These are phyloP conservation scores for Cladophialophora immunda DNA, from an alignment of 2,329 filamentous ascomycete genomes.

Conservation along the genomic window DNA sequence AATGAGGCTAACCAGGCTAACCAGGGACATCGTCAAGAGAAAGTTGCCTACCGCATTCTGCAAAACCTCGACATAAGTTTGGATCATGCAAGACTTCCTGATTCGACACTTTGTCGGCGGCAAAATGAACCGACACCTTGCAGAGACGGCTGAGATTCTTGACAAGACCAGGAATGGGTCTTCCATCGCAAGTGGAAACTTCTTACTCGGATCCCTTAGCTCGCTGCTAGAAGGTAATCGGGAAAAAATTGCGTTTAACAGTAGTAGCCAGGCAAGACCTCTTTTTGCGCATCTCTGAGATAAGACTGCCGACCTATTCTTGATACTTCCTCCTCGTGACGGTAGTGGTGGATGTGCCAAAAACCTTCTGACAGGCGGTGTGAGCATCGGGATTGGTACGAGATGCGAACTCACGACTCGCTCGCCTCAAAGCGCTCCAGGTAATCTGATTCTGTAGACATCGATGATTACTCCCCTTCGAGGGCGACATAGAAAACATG, in stretches of 20 bases:
- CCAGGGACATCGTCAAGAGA: not conserved
- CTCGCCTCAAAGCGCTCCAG: not conserved
- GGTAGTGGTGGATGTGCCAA: not conserved
- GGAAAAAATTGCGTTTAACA: not conserved
- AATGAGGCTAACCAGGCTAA: conserved; percentile 2
- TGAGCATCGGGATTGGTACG: not conserved
- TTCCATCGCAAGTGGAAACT: not conserved
- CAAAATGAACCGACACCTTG: not conserved
- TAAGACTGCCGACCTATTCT: not conserved
- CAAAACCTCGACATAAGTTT: not conserved
- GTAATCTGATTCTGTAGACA: not conserved
- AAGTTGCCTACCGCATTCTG: not conserved
- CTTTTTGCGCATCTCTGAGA: not conserved
- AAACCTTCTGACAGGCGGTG: not conserved
- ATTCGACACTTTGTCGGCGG: not conserved
- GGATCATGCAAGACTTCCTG: not conserved
- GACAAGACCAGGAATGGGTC: not conserved
- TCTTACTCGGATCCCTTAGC: not conserved
- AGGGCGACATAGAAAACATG: not conserved
- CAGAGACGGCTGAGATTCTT: not conserved
- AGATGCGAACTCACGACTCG: not conserved
- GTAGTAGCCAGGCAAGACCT: not conserved
- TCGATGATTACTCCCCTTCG: not conserved
- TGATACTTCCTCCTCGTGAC: not conserved
- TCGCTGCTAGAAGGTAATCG: not conserved